Percentiles rank a stretch among this genome's conserved stretches.
phyloP scores from a whole-genome alignment of 306 rosid genomes.

The Inga leiocalycina region DNA sequence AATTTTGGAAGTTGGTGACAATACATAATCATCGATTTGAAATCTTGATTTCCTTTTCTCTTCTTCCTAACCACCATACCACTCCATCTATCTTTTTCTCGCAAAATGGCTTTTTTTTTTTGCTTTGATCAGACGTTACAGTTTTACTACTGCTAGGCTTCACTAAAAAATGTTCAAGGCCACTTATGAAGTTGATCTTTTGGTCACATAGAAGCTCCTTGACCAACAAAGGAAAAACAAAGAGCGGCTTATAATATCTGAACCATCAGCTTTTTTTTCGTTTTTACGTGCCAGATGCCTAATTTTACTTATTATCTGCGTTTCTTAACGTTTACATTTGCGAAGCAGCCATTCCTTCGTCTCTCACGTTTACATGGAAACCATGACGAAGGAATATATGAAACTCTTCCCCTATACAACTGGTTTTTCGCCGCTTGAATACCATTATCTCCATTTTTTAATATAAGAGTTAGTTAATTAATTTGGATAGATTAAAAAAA shows the following conservation, averaged over 20 bases:
- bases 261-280: background rate
- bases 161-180: background rate
- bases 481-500: no score
- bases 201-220: background rate
- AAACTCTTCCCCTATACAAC: background rate
- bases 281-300: background rate
- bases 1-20: background rate
- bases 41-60: slow-evolving; percentile 24
- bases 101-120: background rate
- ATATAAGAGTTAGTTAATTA: no score
- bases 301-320: background rate
- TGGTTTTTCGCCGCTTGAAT: no score
- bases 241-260: background rate
- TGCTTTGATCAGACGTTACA: background rate
- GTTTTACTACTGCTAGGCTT: background rate
- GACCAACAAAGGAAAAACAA: background rate
- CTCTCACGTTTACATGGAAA: background rate
- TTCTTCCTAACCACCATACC: background rate
- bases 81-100: background rate
- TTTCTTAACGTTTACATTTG: background rate
- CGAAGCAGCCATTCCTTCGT: background rate
- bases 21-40: background rate
- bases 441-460: no score
- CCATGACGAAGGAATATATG: background rate
- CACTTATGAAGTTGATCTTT: background rate